These are phyloP conservation scores for Aspergillus taichungensis DNA, from an alignment of 495 filamentous ascomycete species.

Conservation along the genomic window DNA sequence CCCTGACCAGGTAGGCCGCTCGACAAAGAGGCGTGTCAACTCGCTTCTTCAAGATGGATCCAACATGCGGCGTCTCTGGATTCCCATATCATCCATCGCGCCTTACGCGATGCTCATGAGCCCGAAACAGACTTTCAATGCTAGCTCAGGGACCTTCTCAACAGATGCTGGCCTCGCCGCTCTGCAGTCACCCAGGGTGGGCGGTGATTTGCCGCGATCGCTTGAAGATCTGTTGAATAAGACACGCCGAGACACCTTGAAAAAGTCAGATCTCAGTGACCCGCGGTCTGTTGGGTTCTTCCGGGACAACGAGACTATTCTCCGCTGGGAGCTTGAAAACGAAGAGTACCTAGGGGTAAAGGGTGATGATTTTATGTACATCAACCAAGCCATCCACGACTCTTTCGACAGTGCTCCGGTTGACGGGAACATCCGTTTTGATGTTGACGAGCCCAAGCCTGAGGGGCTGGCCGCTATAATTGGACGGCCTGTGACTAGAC, in stretches of 20 bases:
- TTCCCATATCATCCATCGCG: slow-evolving; percentile 17
- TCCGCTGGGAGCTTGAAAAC: slow-evolving; percentile 30
- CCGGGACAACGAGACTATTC: slow-evolving; percentile 20
- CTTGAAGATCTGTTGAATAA: slow-evolving; percentile 20
- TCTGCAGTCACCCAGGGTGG: slow-evolving; percentile 1
- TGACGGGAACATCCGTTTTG: slow-evolving; percentile 27
- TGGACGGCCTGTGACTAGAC: too few species aligned
- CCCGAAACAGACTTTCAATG: slow-evolving; percentile 34
- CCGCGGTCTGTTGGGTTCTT: slow-evolving; percentile 16
- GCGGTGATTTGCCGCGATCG: slow-evolving; percentile 12
- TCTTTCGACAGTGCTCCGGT: slow-evolving; percentile 25
- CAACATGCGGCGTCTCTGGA: slow-evolving; percentile 12
- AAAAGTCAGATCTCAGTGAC: slow-evolving; percentile 5
- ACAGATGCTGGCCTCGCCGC: slow-evolving; percentile 20
- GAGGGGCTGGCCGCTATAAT: background rate
- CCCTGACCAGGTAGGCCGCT: slow-evolving; percentile 5
- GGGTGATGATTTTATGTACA: slow-evolving; percentile 17
- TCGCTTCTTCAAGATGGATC: background rate
- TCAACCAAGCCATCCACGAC: slow-evolving; percentile 27
- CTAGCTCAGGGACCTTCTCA: slow-evolving; percentile 37
- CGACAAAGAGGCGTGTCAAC: background rate
- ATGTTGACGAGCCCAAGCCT: slow-evolving; percentile 11
- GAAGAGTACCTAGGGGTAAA: slow-evolving; percentile 20
- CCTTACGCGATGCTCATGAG: slow-evolving; percentile 39
- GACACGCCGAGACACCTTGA: slow-evolving; percentile 4